Percentiles rank a stretch among this genome's conserved stretches.
These are phyloP conservation scores for Acer saccharum DNA, from an alignment of 345 rosid species.

Conservation along the genomic window DNA sequence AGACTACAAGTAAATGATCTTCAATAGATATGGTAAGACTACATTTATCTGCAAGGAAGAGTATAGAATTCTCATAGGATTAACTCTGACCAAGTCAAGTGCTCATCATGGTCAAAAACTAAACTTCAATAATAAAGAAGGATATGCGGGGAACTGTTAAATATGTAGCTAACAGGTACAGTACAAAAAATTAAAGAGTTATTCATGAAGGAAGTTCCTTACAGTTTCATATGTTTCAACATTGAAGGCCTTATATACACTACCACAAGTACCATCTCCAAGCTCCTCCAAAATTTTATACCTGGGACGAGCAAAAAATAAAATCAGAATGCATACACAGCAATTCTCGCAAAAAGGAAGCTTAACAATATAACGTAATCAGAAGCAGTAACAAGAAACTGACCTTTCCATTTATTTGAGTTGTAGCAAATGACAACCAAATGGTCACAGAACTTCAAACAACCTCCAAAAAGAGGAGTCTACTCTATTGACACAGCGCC, in stretches of 20 bases:
- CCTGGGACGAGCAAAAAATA: conserved; percentile 36
- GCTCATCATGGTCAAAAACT: not conserved
- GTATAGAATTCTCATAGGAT: not conserved
- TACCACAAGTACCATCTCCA: conserved; percentile 97
- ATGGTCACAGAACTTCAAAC: conserved; percentile 64
- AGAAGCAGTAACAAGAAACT: conserved; percentile 23
- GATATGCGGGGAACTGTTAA: not conserved
- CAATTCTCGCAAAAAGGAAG: not conserved
- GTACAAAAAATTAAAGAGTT: conserved; percentile 2
- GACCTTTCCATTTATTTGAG: conserved; percentile 75
- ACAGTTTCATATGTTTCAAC: conserved; percentile 75
- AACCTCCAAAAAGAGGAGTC: conserved; percentile 54
- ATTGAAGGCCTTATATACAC: conserved; percentile 84
- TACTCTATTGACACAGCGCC: conserved; percentile 45
- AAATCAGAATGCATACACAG: not conserved
- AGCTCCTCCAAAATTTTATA: conserved; percentile 84
- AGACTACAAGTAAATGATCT: not conserved
- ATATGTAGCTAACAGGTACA: conserved; percentile 13
- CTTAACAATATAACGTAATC: conserved; percentile 1
- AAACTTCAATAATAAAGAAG: not conserved
- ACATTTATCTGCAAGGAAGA: not conserved
- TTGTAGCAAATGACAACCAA: conserved; percentile 39
- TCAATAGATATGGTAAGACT: not conserved
- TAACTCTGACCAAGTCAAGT: not conserved
- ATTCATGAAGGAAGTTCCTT: conserved; percentile 28